Percentiles rank a stretch among this genome's conserved stretches.
Conservation (phyloP, 176 grass and related monocot species). For the Stipa capillata region DNA sequence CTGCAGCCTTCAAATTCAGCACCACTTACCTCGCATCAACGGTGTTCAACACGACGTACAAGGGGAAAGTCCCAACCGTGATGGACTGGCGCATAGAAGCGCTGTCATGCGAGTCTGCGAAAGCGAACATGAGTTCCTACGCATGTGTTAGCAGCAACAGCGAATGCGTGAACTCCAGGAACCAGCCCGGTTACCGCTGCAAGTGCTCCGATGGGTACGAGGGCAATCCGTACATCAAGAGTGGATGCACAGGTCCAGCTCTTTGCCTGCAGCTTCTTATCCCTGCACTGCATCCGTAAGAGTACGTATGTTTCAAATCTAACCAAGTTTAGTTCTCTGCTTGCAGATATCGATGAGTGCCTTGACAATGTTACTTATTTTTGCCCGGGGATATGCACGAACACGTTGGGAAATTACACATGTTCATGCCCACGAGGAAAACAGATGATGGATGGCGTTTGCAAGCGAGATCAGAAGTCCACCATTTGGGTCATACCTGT, state of each 20-base stretch:
- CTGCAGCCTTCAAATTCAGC: background rate
- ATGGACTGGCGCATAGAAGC: background rate
- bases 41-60: background rate
- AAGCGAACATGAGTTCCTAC: background rate
- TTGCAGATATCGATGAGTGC: constrained; percentile 25
- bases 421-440: background rate
- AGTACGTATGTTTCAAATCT: too few relatives aligned
- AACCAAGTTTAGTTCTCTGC: background rate
- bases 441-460: background rate
- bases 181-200: constrained; percentile 1
- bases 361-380: background rate
- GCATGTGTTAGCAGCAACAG: constrained; percentile 11
- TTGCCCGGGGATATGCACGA: background rate
- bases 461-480: background rate
- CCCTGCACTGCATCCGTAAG: background rate
- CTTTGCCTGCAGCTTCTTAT: background rate
- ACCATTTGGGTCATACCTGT: background rate
- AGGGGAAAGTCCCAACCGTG: background rate
- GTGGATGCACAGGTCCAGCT: constrained; percentile 21
- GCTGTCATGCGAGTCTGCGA: background rate
- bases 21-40: background rate
- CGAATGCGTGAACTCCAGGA: background rate
- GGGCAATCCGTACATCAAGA: constrained; percentile 21
- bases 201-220: background rate
- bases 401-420: background rate